Conservation (phyloP, 2,329 filamentous ascomycete species). For the Scleromitrula shiraiana region DNA sequence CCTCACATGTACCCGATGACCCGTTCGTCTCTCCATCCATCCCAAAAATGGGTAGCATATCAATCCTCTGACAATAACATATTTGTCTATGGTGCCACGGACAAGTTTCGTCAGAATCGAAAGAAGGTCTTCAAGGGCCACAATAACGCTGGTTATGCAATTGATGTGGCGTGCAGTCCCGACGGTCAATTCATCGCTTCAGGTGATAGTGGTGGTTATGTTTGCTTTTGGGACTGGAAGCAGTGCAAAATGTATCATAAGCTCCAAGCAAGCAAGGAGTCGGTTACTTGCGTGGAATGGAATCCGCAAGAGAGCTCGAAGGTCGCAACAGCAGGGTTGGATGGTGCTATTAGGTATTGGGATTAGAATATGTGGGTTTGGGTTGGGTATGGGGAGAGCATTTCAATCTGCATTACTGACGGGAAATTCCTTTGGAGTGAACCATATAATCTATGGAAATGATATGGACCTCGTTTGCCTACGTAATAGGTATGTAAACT, state of each 20-base stretch:
- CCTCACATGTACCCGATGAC: conserved; percentile 98
- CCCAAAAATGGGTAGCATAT: conserved; percentile 88
- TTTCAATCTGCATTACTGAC: too few relatives aligned
- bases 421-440: too few relatives aligned
- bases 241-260: conserved; percentile 99
- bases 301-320: conserved; percentile 97
- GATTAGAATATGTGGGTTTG: conserved; percentile 53
- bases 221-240: conserved; percentile 99
- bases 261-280: conserved; percentile 73
- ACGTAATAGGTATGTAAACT: too few relatives aligned
- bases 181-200: conserved; percentile 87
- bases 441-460: too few relatives aligned
- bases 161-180: conserved; percentile 80
- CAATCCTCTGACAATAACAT: conserved; percentile 95
- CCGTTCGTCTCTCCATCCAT: conserved; percentile 74
- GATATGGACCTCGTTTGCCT: too few relatives aligned
- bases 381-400: neutral
- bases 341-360: conserved; percentile 87
- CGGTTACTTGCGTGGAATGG: conserved; percentile 85
- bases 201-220: conserved; percentile 80
- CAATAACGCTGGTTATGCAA: conserved; percentile 89
- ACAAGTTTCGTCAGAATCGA: conserved; percentile 93
- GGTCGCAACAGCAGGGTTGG: conserved; percentile 81
- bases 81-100: conserved; percentile 85
- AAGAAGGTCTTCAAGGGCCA: conserved; percentile 96